A percentile compares a stretch with the other conserved stretches of the same genome.
phyloP scores from a whole-genome alignment of 164 flowering plant species.

The Pachysandra terminalis region DNA sequence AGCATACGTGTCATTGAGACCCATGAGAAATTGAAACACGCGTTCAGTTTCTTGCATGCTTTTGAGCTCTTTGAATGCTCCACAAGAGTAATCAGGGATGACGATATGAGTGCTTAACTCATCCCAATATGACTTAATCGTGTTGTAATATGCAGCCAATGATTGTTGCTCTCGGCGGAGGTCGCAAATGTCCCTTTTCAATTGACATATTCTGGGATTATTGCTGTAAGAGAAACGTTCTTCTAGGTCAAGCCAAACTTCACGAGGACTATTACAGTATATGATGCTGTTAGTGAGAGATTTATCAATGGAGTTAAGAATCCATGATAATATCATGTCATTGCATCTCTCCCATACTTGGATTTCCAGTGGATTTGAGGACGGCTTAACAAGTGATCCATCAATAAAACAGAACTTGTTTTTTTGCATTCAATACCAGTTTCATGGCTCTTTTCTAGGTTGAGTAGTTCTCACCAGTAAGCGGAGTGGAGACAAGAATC shows the following conservation, averaged over 20 bases:
- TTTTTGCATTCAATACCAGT: not conserved
- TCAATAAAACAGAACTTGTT: not conserved
- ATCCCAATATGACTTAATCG: no score
- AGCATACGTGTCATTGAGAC: not conserved
- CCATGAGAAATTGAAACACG: conserved; percentile 4
- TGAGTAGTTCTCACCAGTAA: no score
- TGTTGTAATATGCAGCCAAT: no score
- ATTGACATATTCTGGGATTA: not conserved
- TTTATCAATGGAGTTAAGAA: not conserved
- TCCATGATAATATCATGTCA: no score
- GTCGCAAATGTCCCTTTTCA: not conserved
- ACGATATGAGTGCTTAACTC: not conserved
- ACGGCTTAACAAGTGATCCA: no score
- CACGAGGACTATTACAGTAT: not conserved
- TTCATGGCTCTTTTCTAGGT: not conserved
- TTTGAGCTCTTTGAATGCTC: no score
- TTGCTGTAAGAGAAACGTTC: no score
- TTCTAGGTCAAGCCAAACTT: not conserved
- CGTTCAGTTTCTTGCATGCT: not conserved
- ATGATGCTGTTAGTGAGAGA: not conserved
- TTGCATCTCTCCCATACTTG: no score
- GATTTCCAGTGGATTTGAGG: not conserved
- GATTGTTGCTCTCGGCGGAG: not conserved
- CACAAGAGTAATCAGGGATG: not conserved
- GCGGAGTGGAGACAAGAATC: not conserved